Conservation (phyloP, 2,329 filamentous ascomycete species). For the Ascochyta fabae region DNA sequence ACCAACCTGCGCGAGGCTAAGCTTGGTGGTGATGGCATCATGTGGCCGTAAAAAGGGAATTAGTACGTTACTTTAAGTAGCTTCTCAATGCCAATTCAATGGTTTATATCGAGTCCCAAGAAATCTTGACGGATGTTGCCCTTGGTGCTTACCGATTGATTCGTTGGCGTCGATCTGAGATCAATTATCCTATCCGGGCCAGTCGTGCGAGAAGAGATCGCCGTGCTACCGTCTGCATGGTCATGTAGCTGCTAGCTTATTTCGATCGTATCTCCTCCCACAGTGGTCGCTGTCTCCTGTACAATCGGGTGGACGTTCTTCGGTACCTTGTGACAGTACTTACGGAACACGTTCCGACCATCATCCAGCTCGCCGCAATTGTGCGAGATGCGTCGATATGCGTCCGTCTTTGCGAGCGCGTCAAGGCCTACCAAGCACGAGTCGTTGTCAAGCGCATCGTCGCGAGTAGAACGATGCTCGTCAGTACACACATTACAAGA, state of each 20-base stretch:
- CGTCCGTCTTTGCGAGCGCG: not conserved
- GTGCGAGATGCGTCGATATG: not conserved
- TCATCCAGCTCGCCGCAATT: not conserved
- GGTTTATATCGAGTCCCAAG: not conserved
- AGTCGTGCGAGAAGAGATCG: not conserved
- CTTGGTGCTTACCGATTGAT: not conserved
- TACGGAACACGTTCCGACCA: not conserved
- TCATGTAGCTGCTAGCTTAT: not conserved
- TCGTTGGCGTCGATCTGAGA: not conserved
- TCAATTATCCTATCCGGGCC: not conserved
- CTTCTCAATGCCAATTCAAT: not conserved
- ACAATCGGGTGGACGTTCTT: not conserved
- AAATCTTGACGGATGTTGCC: not conserved
- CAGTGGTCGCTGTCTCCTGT: not conserved
- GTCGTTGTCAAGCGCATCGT: not conserved
- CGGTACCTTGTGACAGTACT: slow-evolving; percentile 1
- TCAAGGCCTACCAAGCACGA: not conserved
- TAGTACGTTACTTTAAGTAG: not conserved
- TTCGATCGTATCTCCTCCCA: not conserved
- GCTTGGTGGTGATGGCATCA: slow-evolving; percentile 30
- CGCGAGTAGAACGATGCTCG: not conserved
- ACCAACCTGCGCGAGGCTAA: slow-evolving; percentile 36
- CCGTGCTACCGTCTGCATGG: slow-evolving; percentile 2
- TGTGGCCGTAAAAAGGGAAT: slow-evolving; percentile 30
- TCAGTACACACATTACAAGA: not conserved